Base-by-base conservation (phyloP, 225 moss, liverwort and hornwort species). In the Marchantia paleacea region DNA sequence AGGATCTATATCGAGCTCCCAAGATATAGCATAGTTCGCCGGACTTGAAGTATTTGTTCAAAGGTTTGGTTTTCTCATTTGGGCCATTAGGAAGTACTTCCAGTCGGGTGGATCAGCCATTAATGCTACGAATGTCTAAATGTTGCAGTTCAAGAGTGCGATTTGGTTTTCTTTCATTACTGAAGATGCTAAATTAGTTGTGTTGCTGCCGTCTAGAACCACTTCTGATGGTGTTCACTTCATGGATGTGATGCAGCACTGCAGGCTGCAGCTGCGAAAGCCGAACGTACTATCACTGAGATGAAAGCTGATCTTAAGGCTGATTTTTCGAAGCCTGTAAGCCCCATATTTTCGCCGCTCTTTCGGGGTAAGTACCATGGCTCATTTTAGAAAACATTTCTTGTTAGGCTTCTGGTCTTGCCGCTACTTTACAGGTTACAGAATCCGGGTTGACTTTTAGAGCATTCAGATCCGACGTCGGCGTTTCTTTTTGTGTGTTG, bases 261-360 rank as follows among this genome's bases (percentile, higher is more conserved):
- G 82, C 96, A 97, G 85, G 90, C 91, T 89, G 96, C 93, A 83
- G 96, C 96, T 79, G 94, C 96, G 24, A 97, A 97, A 90, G 96
- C 96, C 51, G 96, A 94, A 83, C 94, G 94, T 54, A 94, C 94
- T 25, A 90, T 97, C 7, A 94, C 89, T 20, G 96, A 97, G 84
- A 93, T 97, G 58, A 97, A 94, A 85, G 94, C 93, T 51, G 96
- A 97, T 85, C 82, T 94, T 25, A 97, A 94, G 83, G 89, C 94
- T 78, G 96, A 97, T 48, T 90, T 91, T 54, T 89, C 87, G 72
- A 91, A 92, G 72, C 81, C 93, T 76, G 77, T 84, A 63, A 90
- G 85, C 84, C 87, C 88, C 51, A 84, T 89, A 72, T 83, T 62
- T 63, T 64, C 76, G 11, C 47, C 79, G 62, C 87, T 90, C 70